Evolutionary conservation across 2,329 filamentous ascomycete species (phyloP).

Genomic region (Aureobasidium subglaciale): DNA sequence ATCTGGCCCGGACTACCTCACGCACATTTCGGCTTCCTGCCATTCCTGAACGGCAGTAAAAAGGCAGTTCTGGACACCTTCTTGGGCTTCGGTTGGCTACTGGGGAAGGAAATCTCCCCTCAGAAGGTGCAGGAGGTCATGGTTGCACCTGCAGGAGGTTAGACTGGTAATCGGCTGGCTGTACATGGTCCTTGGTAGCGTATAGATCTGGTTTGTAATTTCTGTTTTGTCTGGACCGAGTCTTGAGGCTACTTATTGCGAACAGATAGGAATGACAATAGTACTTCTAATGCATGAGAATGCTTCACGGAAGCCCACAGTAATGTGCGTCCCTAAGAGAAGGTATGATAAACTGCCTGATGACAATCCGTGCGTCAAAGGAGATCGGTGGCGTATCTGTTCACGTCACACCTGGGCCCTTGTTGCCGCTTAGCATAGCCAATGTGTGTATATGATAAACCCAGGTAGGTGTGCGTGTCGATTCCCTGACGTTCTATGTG

Average conservation of each 20-base stretch:
- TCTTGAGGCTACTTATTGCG: background rate
- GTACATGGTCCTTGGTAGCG: background rate
- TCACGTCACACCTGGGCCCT: background rate
- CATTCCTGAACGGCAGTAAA: conserved; percentile 23
- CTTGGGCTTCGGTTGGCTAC: conserved; percentile 31
- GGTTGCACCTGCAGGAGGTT: conserved; percentile 10
- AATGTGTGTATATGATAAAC: too few relatives aligned
- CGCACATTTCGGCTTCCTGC: conserved; percentile 32
- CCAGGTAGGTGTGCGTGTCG: too few relatives aligned
- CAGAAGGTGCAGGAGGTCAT: conserved; percentile 17
- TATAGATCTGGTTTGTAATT: background rate
- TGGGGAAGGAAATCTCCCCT: conserved; percentile 21
- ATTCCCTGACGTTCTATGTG: too few relatives aligned
- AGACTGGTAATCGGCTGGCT: background rate
- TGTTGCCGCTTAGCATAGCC: conserved; percentile 6
- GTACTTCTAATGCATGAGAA: too few relatives aligned
- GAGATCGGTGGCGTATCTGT: background rate
- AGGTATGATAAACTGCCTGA: background rate
- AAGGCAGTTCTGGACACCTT: conserved; percentile 26
- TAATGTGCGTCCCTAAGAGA: too few relatives aligned
- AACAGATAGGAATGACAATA: too few relatives aligned
- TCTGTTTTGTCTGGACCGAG: background rate
- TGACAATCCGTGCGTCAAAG: conserved; percentile 1
- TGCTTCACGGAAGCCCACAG: too few relatives aligned
- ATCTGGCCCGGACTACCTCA: conserved; percentile 36